Evolutionary conservation across 495 filamentous ascomycete genomes (phyloP).

Genomic region (Filosporella fistucella): DNA sequence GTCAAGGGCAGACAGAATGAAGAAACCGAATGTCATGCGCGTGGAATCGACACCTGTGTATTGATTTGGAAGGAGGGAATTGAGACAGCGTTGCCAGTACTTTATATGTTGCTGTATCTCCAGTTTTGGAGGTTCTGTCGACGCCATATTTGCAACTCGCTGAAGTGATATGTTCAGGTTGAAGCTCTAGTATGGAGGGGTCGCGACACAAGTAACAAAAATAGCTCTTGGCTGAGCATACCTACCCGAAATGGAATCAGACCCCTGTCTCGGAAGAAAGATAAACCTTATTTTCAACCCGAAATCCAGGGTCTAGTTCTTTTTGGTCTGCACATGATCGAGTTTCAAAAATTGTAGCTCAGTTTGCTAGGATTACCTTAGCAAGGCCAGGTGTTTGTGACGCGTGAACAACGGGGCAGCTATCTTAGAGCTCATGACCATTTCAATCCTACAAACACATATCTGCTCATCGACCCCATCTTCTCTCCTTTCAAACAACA

Average conservation of each 20-base stretch:
- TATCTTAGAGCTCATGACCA: slow-evolving; percentile 2
- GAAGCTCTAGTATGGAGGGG: no score
- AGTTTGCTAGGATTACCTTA: no score
- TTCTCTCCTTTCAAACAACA: slow-evolving; percentile 13
- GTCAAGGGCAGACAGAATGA: slow-evolving; percentile 81
- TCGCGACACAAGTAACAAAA: no score
- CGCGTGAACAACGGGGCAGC: no score
- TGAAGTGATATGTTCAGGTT: neutral
- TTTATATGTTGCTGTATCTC: slow-evolving; percentile 73
- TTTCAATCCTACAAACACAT: neutral
- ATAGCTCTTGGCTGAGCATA: no score
- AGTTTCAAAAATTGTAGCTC: no score
- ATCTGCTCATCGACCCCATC: neutral
- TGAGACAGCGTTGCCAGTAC: slow-evolving; percentile 90
- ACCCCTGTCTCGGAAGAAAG: no score
- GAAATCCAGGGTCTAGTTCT: no score
- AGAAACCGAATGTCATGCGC: slow-evolving; percentile 84
- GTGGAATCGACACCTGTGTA: slow-evolving; percentile 87
- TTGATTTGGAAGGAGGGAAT: slow-evolving; percentile 69
- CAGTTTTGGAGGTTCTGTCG: slow-evolving; percentile 43
- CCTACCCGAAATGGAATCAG: no score
- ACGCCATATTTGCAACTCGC: neutral
- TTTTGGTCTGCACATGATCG: no score
- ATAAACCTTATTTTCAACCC: no score
- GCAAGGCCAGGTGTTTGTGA: no score